A percentile compares a stretch with the other conserved stretches of the same genome.
Conservation (phyloP, 1,284 basidiomycete species). For the Neolentinus lepideus region DNA sequence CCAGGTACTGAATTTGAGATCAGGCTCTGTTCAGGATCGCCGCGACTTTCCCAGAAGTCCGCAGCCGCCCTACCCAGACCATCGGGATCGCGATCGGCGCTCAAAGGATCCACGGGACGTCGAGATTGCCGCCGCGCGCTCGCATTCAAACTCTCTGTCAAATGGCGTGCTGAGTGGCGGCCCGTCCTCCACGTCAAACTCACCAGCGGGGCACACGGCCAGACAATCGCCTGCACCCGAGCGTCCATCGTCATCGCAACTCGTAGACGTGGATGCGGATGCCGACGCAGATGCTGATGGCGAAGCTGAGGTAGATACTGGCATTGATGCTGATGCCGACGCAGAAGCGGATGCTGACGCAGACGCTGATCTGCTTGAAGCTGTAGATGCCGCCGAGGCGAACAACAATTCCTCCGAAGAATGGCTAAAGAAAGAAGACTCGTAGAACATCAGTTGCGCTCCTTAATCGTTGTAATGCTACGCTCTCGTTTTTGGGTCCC, state of each 20-base stretch:
- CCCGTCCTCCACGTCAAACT: neutral
- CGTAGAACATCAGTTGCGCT: neutral
- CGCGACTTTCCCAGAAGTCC: neutral
- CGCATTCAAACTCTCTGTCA: neutral
- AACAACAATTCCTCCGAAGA: neutral
- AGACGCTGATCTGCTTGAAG: constrained; percentile 1
- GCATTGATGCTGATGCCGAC: neutral
- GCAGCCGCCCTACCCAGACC: neutral
- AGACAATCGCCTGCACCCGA: neutral
- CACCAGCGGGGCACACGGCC: neutral
- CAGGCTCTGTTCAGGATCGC: neutral
- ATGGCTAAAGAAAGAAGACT: constrained; percentile 1
- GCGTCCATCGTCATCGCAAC: neutral
- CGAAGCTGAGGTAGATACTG: neutral
- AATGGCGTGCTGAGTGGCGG: neutral
- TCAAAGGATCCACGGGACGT: neutral
- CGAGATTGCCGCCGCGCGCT: neutral
- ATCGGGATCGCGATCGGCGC: neutral
- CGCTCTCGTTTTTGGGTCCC: neutral
- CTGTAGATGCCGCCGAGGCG: constrained; percentile 1
- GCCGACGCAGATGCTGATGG: neutral
- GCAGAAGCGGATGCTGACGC: neutral
- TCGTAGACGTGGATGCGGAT: neutral
- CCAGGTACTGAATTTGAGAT: too few relatives aligned
- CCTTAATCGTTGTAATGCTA: neutral